Base-by-base conservation (phyloP, 192 early-diverging fungal species). In the Phycomyces blakesleeanus region DNA sequence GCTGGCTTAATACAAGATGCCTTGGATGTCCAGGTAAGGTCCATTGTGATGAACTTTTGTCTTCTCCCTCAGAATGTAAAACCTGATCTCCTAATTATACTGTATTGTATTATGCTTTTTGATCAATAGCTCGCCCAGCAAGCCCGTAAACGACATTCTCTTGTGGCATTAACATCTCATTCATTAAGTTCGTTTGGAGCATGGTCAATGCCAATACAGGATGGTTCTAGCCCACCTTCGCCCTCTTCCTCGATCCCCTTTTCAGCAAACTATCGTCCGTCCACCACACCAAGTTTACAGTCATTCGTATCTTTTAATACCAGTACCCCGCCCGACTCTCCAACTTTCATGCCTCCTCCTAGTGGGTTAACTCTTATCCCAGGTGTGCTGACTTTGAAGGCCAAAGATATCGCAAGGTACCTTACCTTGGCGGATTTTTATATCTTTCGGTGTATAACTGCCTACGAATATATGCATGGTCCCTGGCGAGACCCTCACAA, bases 351-450 rank as follows among this genome's bases (percentile, higher is more conserved):
- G 27, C 25, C 59, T 40, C 39, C 29, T 26, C 34, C 55, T 15
- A 57, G 15, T 21, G 49, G 24, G 0, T 56, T 49, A 25, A 59
- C 44, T 20, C 39, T 41, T 21, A 12, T 57, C 15, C 12, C 38
- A 4, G 21, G 29, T 7, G 9, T 75, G 3, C 20, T 68, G 4
- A 18, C 39, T 24, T 25, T 74, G 21, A 61, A 69, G 5, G 47
- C 51, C 2, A 60, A 57, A 27, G 59, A 70, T n/a, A 40, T 67
- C 59, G 68, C 75, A 10, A 68, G 68, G 47, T 74, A 76, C 40
- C 64, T 80, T 41, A 69, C 73, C 10, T 66, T 79, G 44, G 74
- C 78, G 3, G 67, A 80, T 61, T 79, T 71, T 53, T 69, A 78
- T 57, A 34, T 67, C 0, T 64, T 80, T 25, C 63, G 73, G 34